Evolutionary conservation across 805 yeast species (phyloP).

Genomic region (Candida germanica): DNA sequence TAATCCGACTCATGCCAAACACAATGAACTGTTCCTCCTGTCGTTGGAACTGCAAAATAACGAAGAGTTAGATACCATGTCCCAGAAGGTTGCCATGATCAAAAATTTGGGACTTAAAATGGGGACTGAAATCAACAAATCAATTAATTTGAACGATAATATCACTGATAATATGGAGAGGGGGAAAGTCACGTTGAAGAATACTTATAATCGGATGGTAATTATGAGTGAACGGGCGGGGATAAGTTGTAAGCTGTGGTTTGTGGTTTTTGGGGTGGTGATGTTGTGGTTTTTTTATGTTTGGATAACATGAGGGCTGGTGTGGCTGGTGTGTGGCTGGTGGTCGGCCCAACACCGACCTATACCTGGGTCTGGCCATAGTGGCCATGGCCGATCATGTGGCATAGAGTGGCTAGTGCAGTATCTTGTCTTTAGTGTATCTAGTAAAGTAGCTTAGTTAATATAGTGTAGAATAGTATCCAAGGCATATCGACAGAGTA

Average conservation of each 20-base stretch:
- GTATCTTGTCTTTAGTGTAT: no score
- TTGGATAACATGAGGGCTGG: constrained; percentile 25
- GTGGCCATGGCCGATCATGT: no score
- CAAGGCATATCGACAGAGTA: no score
- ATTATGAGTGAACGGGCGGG: constrained; percentile 47
- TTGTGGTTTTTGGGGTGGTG: constrained; percentile 34
- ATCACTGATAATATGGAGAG: constrained; percentile 38
- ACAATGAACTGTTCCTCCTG: constrained; percentile 41
- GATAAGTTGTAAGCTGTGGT: constrained; percentile 45
- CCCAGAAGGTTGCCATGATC: constrained; percentile 38
- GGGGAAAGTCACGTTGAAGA: constrained; percentile 39
- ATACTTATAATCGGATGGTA: constrained; percentile 42
- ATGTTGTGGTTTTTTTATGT: constrained; percentile 40
- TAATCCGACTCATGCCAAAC: constrained; percentile 28
- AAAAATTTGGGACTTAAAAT: constrained; percentile 40
- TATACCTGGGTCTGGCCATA: neutral
- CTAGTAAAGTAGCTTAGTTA: no score
- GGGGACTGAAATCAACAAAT: constrained; percentile 44
- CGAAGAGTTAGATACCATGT: constrained; percentile 40
- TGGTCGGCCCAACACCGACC: neutral
- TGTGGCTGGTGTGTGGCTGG: neutral
- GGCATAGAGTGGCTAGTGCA: no score
- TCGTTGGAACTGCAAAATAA: constrained; percentile 42
- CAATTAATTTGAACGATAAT: constrained; percentile 39
- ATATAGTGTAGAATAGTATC: no score